These are phyloP conservation scores for Picea abies DNA, from an alignment of 83 land plant species.

Conservation along the genomic window DNA sequence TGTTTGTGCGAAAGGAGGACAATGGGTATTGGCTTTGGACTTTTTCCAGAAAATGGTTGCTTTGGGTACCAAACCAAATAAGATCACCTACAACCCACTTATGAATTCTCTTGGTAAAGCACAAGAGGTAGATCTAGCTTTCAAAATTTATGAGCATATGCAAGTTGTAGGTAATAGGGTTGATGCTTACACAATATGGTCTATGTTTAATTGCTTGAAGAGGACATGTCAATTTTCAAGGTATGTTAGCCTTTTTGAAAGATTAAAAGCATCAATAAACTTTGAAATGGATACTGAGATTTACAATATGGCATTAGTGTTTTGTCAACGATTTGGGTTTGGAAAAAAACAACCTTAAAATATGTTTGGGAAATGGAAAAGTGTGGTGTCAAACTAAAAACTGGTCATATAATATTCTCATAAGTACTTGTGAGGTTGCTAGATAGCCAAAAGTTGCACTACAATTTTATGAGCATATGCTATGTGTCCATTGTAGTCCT, in stretches of 20 bases:
- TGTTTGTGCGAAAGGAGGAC: slow-evolving; percentile 61
- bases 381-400: slow-evolving; percentile 30
- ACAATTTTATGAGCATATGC: slow-evolving; percentile 59
- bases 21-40: slow-evolving; percentile 48
- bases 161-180: slow-evolving; percentile 34
- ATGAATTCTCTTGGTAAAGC: slow-evolving; percentile 62
- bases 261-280: slow-evolving; percentile 26
- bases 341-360: slow-evolving; percentile 54
- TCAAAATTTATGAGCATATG: slow-evolving; percentile 39
- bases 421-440: slow-evolving; percentile 56
- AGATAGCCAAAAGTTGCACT: slow-evolving; percentile 55
- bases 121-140: slow-evolving; percentile 43
- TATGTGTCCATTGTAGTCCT: slow-evolving; percentile 28
- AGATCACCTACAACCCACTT: slow-evolving; percentile 45
- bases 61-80: slow-evolving; percentile 40
- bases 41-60: slow-evolving; percentile 47
- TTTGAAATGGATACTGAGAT: slow-evolving; percentile 28
- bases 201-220: slow-evolving; percentile 54
- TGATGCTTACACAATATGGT: slow-evolving; percentile 59
- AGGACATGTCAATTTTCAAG: slow-evolving; percentile 37
- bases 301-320: slow-evolving; percentile 52
- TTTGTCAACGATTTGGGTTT: slow-evolving; percentile 45
- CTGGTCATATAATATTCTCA: slow-evolving; percentile 56
- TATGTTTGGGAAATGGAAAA: slow-evolving; percentile 63
- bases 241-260: slow-evolving; percentile 50